phyloP scores from a whole-genome alignment of 1,139 yeast genomes.

The Taiozyma onychis region DNA sequence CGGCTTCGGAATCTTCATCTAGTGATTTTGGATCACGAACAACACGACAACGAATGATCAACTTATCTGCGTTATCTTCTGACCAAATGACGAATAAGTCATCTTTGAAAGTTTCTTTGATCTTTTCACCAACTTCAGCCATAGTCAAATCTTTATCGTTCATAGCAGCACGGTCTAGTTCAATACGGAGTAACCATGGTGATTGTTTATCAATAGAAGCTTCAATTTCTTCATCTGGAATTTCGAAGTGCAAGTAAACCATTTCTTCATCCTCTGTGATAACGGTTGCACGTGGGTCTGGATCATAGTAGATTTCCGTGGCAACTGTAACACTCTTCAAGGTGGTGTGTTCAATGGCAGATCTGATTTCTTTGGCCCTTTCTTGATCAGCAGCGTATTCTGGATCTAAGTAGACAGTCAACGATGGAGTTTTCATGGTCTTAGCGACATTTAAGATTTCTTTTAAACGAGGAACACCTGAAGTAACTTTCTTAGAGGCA shows the following conservation, averaged over 20 bases:
- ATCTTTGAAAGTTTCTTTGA: slow-evolving; percentile 88
- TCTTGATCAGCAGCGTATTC: slow-evolving; percentile 86
- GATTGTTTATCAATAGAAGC: slow-evolving; percentile 90
- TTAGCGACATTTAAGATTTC: slow-evolving; percentile 98
- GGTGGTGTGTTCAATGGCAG: slow-evolving; percentile 95
- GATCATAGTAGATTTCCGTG: slow-evolving; percentile 95
- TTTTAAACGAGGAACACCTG: slow-evolving; percentile 99
- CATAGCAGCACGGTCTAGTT: slow-evolving; percentile 97
- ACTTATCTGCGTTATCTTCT: slow-evolving; percentile 96
- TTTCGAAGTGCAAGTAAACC: slow-evolving; percentile 93
- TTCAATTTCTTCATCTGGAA: slow-evolving; percentile 97
- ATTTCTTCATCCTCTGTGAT: slow-evolving; percentile 96
- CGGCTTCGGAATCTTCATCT: slow-evolving; percentile 92
- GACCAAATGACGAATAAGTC: slow-evolving; percentile 98
- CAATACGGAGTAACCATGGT: slow-evolving; percentile 96
- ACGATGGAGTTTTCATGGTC: slow-evolving; percentile 96
- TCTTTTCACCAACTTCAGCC: slow-evolving; percentile 98
- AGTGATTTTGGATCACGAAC: slow-evolving; percentile 92
- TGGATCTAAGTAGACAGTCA: slow-evolving; percentile 81
- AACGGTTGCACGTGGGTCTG: slow-evolving; percentile 94
- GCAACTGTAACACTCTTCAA: slow-evolving; percentile 94
- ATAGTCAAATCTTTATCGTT: slow-evolving; percentile 95
- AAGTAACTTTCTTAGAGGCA: slow-evolving; percentile 95
- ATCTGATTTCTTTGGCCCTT: slow-evolving; percentile 89
- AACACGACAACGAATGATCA: slow-evolving; percentile 96